These are phyloP conservation scores for Draba incana DNA, from an alignment of 345 rosid genomes.

Conservation along the genomic window DNA sequence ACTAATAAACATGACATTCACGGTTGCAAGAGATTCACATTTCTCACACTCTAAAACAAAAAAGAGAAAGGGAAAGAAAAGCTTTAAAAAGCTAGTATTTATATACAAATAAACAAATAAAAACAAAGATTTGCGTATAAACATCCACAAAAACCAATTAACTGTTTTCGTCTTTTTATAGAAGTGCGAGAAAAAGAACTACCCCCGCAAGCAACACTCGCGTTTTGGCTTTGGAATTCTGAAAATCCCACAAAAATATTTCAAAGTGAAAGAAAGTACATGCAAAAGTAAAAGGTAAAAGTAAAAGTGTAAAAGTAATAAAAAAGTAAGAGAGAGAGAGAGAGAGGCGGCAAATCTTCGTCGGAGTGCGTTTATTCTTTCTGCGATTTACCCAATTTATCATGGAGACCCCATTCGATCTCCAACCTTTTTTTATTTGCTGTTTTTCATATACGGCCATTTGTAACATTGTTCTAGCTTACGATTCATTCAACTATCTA, in stretches of 20 bases:
- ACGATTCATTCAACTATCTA: no score
- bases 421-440: background rate
- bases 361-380: conserved; percentile 57
- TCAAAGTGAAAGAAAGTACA: conserved; percentile 36
- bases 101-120: background rate
- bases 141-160: conserved; percentile 22
- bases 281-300: conserved; percentile 36
- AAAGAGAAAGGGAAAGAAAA: background rate
- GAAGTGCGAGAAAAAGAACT: conserved; percentile 35
- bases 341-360: conserved; percentile 47
- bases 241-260: conserved; percentile 7
- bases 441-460: no score
- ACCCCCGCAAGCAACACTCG: conserved; percentile 30
- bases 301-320: conserved; percentile 35
- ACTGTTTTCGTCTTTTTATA: background rate
- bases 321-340: background rate
- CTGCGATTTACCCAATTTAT: conserved; percentile 27
- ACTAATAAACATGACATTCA: background rate
- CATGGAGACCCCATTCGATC: conserved; percentile 39
- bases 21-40: conserved; percentile 1
- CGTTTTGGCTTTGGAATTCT: conserved; percentile 26
- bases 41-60: background rate
- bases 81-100: conserved; percentile 11
- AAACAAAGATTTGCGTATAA: conserved; percentile 1
- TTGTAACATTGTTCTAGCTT: no score